These are phyloP conservation scores for Schrenkiella parvula DNA, from an alignment of 345 rosid species.

Conservation along the genomic window DNA sequence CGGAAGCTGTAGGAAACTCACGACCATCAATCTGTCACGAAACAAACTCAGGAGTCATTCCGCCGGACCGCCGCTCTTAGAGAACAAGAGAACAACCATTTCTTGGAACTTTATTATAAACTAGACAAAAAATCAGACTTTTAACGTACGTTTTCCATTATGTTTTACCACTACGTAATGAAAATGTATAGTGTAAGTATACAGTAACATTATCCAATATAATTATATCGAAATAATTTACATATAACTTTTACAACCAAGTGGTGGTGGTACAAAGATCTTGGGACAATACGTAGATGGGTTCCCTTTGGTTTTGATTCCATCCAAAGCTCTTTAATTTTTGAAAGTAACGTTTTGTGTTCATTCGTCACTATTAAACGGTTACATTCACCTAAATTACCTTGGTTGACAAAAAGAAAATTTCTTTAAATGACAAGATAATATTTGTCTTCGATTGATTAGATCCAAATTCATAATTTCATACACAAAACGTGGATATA, in stretches of 20 bases:
- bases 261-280: no score
- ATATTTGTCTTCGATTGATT: no score
- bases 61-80: constrained; percentile 26
- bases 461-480: no score
- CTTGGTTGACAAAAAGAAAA: no score
- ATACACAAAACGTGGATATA: no score
- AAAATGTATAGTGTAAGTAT: not conserved
- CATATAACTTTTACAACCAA: not conserved
- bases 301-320: not conserved
- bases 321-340: not conserved
- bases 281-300: not conserved
- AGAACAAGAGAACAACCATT: not conserved
- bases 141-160: constrained; percentile 7
- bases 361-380: no score
- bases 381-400: no score
- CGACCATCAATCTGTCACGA: constrained; percentile 43
- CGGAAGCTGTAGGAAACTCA: constrained; percentile 43
- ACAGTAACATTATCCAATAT: not conserved
- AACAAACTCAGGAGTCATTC: constrained; percentile 62
- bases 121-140: constrained; percentile 31
- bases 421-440: no score
- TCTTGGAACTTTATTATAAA: not conserved
- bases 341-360: no score
- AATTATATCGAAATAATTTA: not conserved
- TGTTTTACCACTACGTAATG: not conserved